A percentile compares a stretch with the other conserved stretches of the same genome.
These are phyloP conservation scores for Filosporella fistucella DNA, from an alignment of 495 filamentous ascomycete genomes.

Conservation along the genomic window DNA sequence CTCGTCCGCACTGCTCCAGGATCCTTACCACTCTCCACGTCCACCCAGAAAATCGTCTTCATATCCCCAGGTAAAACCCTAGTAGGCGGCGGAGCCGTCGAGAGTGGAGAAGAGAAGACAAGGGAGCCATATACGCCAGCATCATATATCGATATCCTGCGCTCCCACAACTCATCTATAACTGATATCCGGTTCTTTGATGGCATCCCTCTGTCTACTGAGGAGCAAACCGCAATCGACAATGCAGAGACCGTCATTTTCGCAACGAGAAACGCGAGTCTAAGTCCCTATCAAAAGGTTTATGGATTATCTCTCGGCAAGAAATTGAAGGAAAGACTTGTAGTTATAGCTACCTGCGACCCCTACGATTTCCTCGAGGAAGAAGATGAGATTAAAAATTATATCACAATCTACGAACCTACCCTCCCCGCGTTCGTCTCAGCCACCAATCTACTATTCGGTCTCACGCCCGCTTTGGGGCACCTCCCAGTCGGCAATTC, in stretches of 20 bases:
- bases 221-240: slow-evolving; percentile 28
- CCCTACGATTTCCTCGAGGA: slow-evolving; percentile 46
- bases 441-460: slow-evolving; percentile 39
- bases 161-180: slow-evolving; percentile 19
- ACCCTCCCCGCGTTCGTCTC: slow-evolving; percentile 40
- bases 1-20: slow-evolving; percentile 32
- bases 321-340: slow-evolving; percentile 25
- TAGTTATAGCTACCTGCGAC: slow-evolving; percentile 39
- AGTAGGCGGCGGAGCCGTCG: slow-evolving; percentile 39
- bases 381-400: slow-evolving; percentile 33
- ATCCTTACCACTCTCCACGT: slow-evolving; percentile 30
- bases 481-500: slow-evolving; percentile 32
- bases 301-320: slow-evolving; percentile 32
- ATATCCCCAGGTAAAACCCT: slow-evolving; percentile 40
- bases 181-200: slow-evolving; percentile 33
- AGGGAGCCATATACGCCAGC: slow-evolving; percentile 31
- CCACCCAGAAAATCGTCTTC: slow-evolving; percentile 31
- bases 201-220: slow-evolving; percentile 23
- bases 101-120: slow-evolving; percentile 36
- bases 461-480: slow-evolving; percentile 27
- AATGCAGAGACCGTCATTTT: slow-evolving; percentile 39
- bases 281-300: slow-evolving; percentile 34
- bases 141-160: slow-evolving; percentile 33
- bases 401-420: slow-evolving; percentile 44
- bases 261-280: slow-evolving; percentile 37